Evolutionary conservation across 2,329 filamentous ascomycete species (phyloP), one percentile per base, ranked within the genome.

Genomic region (Gaeumannomyces tritici): DNA sequence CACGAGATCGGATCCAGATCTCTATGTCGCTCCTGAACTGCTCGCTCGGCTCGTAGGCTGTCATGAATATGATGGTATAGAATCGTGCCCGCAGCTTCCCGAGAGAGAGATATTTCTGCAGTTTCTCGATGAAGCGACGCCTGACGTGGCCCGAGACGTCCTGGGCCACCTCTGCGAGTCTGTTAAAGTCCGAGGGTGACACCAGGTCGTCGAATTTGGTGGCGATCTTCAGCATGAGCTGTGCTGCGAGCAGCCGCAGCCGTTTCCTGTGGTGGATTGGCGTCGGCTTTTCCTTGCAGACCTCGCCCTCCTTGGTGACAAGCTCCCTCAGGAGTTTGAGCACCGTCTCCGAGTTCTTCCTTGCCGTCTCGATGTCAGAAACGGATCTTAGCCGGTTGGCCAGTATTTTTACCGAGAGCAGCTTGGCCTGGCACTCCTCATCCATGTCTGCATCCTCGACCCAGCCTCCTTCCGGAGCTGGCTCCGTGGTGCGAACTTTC

Each of bases 71-170:
- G 55, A 96, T 88, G 0, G 91, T 89, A 73, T 96, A 95, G 80
- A 96, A 99, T 12, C 93, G 87, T 15, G 82, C 78, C 1, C 85
- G 82, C 2, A 96, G 80, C 67, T 82, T 86, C 62, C 83, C 83
- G 61, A 89, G 84, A 12, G 89, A 89, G 5, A 98, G 83, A 70
- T 96, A 93, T 75, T 96, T 97, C 75, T 96, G 95, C 55, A 99
- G 79, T 68, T 93, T 92, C 69, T 87, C 86, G 61, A 95, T 82
- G 69, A 99, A 98, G 1, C 83, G 84, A 58, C 82, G 83, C 42
- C 95, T 88, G 31, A 98, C 91, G 66, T 88, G 82, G 2, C 84
- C 77, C 60, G 89, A 81, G 7, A 82, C 80, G 70, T 97, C 93
- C 71, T 98, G 93, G 2, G 89, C 85, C 15, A 96, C 83, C 64